Evolutionary conservation across 176 grass and related monocot genomes (phyloP).

Genomic region (Themeda triandra): DNA sequence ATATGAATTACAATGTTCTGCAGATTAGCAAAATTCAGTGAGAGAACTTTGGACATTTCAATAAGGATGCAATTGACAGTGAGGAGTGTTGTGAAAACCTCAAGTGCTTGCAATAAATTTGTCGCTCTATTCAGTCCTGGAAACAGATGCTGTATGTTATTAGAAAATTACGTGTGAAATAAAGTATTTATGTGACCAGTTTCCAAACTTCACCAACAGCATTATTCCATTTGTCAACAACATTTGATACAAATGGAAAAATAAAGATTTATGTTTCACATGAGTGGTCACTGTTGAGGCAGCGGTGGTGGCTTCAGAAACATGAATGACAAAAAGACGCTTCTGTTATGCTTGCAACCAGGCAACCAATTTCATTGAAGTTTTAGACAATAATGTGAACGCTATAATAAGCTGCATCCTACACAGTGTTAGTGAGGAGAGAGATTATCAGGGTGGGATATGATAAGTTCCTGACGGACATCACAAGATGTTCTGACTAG

Average conservation of each 20-base stretch:
- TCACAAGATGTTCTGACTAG: not conserved
- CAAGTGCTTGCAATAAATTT: not conserved
- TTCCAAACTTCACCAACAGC: not conserved
- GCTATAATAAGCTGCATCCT: not conserved
- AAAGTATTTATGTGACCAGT: not conserved
- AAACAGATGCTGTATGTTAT: not conserved
- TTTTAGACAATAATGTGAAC: not conserved
- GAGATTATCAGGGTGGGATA: not conserved
- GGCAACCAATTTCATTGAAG: not conserved
- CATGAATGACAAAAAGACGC: not conserved
- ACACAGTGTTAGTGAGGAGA: not conserved
- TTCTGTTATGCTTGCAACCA: not conserved
- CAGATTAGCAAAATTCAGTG: not conserved
- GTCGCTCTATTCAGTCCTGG: not conserved
- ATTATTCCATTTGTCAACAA: not conserved
- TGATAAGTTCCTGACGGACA: not conserved
- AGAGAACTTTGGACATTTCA: not conserved
- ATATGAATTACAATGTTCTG: not conserved
- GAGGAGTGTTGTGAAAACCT: not conserved
- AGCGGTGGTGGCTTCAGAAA: too few species aligned
- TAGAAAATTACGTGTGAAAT: not conserved
- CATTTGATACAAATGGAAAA: not conserved
- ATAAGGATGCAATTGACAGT: not conserved
- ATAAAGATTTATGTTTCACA: not conserved
- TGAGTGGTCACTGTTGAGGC: too few species aligned